Evolutionary conservation across 345 rosid species (phyloP), one percentile per base, ranked within the genome.

Genomic region (Citrus maxima): DNA sequence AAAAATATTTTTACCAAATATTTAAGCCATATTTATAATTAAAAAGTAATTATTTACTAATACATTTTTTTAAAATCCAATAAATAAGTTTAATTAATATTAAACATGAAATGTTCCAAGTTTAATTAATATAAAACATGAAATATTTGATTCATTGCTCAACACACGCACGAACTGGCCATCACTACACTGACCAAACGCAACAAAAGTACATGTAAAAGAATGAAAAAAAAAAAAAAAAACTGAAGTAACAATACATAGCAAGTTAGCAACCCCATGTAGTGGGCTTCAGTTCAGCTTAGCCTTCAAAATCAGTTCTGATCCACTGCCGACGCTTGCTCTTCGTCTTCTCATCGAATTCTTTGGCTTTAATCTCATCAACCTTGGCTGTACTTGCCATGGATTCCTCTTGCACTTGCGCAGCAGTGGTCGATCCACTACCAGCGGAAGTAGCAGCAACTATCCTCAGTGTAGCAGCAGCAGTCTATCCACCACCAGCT

Each of bases 231-330:
- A 3, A 7, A 25, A 25, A 28, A 4, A 51, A 40, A 22, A 10
- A 12, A 60, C 30, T 10, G 2, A 8, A 10, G 2, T 16, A 38
- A 38, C 21, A 51, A 51, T 18, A 18, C 34, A 32, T 32, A 32
- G 34, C 5, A 32, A 32, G 14, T 28, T 62, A 62, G 30, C 66
- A 62, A 19, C 32, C 3, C 51, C 25, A 40, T 16, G 3, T 46
- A 35, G 40, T 37, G 40, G 10, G 35, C 6, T 35, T 35, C 1
- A 35, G 51, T 12, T 42, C 4, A 30, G 5, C 30, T 85, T 69
- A 86, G 77, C 92, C 89, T 35, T 85, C 87, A 81, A 84, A 86
- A 80, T 87, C 89, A 63, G 84, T 91, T 84, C 85, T 86, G 6
- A 79, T 80, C 89, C 93, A 87, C 81, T 80, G 80, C 22, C 86